Evolutionary conservation across 352 stramenopile species (phyloP), one percentile per base, ranked within the genome.

Genomic region (Halophytophthora batemanensis): DNA sequence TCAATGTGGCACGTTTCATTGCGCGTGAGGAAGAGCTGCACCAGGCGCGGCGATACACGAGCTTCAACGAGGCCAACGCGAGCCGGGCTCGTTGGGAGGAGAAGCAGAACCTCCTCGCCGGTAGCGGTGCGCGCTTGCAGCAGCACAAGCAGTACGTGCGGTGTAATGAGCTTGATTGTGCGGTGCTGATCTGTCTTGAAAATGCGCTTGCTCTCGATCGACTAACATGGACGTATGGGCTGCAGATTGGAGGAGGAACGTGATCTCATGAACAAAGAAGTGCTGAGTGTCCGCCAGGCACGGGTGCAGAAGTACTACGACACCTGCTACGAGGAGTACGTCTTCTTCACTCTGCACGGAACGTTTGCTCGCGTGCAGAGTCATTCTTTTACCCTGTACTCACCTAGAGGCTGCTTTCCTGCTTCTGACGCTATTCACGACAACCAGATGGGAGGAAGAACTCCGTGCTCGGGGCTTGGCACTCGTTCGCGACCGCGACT

Each of bases 1-100:
- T 72, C n/a, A 90, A 92, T 43, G 82, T 90, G 36, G 66, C 64
- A 45, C 75, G 74, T 10, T 90, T 90, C 56, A 92, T 92, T 47
- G 72, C 70, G 8, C 76, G 82, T 1, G 82, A 90, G 36, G 82
- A 92, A 6, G 72, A 92, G 47, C 69, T 92, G 2, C 65, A 85
- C 40, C 72, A 85, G 40, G 78, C 82, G 36, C 58, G 67, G 15
- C 64, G 69, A 15, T 88, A 90, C 62, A 74, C 61, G 13, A 71
- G 75, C 13, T 50, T 46, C 1, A 82, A 81, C 49, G 73, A 82
- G 38, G 49, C 61, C 17, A 84, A 64, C 25, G 60, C 75, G 4
- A 85, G 49, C 40, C 74, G 82, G 10, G 65, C 78, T n/a, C 58
- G 59, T 18, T 92, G 82, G 82, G 82, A 92, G 38, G 82, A 86